Base-by-base conservation (phyloP, 768 basidiomycete genomes). In the Naganishia antarctica region DNA sequence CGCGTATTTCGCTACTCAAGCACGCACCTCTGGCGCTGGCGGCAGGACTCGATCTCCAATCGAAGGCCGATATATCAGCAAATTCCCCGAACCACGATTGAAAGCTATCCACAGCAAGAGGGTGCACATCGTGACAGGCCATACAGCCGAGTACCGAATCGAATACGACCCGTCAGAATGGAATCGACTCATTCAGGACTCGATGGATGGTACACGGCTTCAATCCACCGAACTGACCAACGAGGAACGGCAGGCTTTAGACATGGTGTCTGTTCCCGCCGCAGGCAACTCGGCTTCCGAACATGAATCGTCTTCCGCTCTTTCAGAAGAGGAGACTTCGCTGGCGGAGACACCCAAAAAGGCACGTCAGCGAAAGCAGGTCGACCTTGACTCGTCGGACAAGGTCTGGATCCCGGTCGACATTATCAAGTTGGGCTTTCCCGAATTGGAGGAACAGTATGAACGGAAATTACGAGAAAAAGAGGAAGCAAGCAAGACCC, bases 351-450 rank as follows among this genome's bases (percentile, higher is more conserved):
- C 34, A 69, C 71, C 68, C 11, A 80, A 78, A 63, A 78, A 77
- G 21, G 31, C 46, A 28, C 50, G 51, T 8, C 29, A 25, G 45
- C 51, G 63, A 37, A 80, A 79, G 44, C 79, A 76, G 58, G 76
- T 79, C 43, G 76, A 83, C 3, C 78, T 81, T 2, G 82, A 84
- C 67, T 86, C 86, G 0, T 77, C 80, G n/a, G 81, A 79, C 50
- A 82, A 83, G 15, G 73, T 91, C 12, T 94, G 91, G 91, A 82
- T 91, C 77, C 88, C 91, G 0, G 89, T 87, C 25, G 85, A 82
- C 60, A 86, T 94, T 81, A 83, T 92, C 12, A 77, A 80, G 13
- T 75, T 84, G 32, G 89, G 83, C 1, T 86, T 85, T 65, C 87
- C 89, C 9, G 76, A 78, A 3, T 72, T 93, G 25, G 86, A 87